phyloP scores from a whole-genome alignment of 129 eudicot genomes.

The Escallonia herrerae region DNA sequence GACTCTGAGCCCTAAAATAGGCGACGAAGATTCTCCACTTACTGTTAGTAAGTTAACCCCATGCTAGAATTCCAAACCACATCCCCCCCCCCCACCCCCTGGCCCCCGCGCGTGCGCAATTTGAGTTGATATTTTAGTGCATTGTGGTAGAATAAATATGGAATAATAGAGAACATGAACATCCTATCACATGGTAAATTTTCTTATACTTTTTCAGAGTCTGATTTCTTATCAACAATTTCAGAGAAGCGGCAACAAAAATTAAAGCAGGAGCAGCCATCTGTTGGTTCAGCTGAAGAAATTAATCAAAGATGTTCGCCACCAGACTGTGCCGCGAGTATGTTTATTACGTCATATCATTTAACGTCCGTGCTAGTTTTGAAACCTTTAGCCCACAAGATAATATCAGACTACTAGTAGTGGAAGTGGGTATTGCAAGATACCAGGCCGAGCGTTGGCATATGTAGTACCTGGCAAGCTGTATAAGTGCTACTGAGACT shows the following conservation, averaged over 20 bases:
- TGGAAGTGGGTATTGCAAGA: conserved; percentile 5
- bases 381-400: conserved; percentile 1
- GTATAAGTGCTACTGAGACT: too few relatives aligned
- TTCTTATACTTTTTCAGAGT: conserved; percentile 30
- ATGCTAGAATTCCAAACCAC: too few relatives aligned
- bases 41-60: conserved; percentile 46
- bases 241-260: conserved; percentile 40
- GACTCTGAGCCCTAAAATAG: conserved; percentile 23
- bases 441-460: conserved; percentile 1
- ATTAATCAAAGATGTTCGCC: conserved; percentile 33
- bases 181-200: not conserved
- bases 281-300: conserved; percentile 31
- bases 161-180: not conserved
- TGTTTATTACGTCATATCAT: conserved; percentile 9
- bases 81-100: not conserved
- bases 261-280: conserved; percentile 34
- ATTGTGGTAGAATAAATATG: not conserved
- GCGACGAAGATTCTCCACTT: conserved; percentile 38
- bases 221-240: conserved; percentile 44
- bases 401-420: conserved; percentile 13
- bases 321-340: conserved; percentile 39
- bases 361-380: conserved; percentile 1
- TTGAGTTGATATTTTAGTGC: conserved; percentile 16
- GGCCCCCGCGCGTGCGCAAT: not conserved
- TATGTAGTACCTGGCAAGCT: too few relatives aligned